These are phyloP conservation scores for Orbilia blumenaviensis DNA, from an alignment of 2,329 filamentous ascomycete species.

Conservation along the genomic window DNA sequence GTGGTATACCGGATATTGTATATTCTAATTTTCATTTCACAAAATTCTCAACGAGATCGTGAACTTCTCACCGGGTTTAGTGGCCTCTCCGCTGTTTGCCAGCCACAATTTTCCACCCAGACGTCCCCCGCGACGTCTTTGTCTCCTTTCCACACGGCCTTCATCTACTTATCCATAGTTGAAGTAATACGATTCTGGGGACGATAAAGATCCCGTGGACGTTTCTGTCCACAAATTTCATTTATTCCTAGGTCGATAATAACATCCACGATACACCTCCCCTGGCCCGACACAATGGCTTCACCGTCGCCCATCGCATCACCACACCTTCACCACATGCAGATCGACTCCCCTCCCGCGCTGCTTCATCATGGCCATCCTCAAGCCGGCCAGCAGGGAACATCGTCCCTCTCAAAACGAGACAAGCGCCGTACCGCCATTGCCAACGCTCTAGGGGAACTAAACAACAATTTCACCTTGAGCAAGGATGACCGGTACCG, in stretches of 20 bases:
- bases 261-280: constrained; percentile 7
- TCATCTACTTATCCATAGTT: not conserved
- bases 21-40: not conserved
- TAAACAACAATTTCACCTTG: constrained; percentile 42
- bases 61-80: not conserved
- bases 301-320: constrained; percentile 48
- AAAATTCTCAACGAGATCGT: not conserved
- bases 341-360: constrained; percentile 44
- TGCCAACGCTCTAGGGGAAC: constrained; percentile 41
- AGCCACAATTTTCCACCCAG: constrained; percentile 42
- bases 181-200: constrained; percentile 16
- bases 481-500: constrained; percentile 51
- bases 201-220: constrained; percentile 29
- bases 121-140: constrained; percentile 35
- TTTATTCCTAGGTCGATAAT: not conserved
- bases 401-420: constrained; percentile 42
- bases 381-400: constrained; percentile 25
- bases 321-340: constrained; percentile 47
- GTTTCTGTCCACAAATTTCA: constrained; percentile 25
- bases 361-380: constrained; percentile 38
- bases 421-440: constrained; percentile 51
- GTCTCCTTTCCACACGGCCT: constrained; percentile 13
- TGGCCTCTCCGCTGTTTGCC: constrained; percentile 1
- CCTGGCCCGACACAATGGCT: constrained; percentile 43
- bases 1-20: not conserved